phyloP scores from a whole-genome alignment of 202 grass and related monocot species.

The Hordeum pubiflorum region DNA sequence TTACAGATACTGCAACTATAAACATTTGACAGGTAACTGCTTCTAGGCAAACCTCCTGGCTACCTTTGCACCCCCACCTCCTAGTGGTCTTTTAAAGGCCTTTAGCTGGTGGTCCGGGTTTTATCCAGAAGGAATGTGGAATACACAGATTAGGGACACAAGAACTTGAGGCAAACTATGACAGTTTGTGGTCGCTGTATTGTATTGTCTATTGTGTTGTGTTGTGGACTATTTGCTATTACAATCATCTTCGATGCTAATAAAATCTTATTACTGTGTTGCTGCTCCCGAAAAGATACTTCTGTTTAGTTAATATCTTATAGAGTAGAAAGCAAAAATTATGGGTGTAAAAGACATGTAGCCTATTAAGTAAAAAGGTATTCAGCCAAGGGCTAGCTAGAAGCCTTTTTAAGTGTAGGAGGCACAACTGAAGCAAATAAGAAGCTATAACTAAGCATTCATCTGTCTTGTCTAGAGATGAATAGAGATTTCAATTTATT shows the following conservation, averaged over 20 bases:
- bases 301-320: background rate
- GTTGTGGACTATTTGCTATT: background rate
- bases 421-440: background rate
- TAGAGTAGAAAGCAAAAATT: background rate
- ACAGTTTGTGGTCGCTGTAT: background rate
- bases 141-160: background rate
- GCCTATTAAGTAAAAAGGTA: background rate
- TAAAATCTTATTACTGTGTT: background rate
- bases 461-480: background rate
- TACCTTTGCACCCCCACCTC: background rate
- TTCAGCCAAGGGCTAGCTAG: background rate
- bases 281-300: background rate
- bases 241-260: background rate
- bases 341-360: background rate
- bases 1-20: slow-evolving; percentile 27
- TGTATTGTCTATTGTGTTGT: background rate
- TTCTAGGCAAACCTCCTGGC: background rate
- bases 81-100: background rate
- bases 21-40: background rate
- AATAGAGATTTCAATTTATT: background rate
- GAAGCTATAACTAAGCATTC: background rate
- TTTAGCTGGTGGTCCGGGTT: background rate
- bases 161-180: background rate
- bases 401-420: background rate
- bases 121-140: background rate